Evolutionary conservation across 106 monocot species (phyloP).

Genomic region (Dendrobium catenatum): DNA sequence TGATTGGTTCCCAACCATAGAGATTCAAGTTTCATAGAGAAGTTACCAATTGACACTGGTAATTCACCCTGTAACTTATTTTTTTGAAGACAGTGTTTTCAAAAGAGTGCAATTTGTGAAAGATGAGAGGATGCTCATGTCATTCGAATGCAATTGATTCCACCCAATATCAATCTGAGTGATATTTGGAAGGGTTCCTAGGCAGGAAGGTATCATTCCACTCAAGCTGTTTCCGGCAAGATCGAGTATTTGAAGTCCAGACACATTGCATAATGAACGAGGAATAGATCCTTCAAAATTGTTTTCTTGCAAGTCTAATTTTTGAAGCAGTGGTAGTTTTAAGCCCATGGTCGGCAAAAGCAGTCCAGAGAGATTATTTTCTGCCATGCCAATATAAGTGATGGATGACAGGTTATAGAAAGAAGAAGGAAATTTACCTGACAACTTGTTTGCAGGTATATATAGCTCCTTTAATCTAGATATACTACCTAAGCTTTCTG

Average conservation of each 20-base stretch:
- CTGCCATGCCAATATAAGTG: neutral
- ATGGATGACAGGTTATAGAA: conserved; percentile 11
- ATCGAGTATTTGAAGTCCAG: neutral
- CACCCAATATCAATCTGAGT: neutral
- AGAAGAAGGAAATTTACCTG: conserved; percentile 27
- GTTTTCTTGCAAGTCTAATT: conserved; percentile 15
- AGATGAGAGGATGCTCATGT: conserved; percentile 29
- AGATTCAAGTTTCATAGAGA: conserved; percentile 10
- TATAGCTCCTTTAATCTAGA: neutral
- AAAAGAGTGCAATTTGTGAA: conserved; percentile 20
- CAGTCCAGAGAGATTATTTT: conserved; percentile 9
- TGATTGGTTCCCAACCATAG: conserved; percentile 18
- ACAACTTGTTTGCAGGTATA: conserved; percentile 14
- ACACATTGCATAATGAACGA: conserved; percentile 15
- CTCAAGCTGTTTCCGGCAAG: conserved; percentile 14
- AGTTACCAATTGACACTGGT: conserved; percentile 13
- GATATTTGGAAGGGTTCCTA: conserved; percentile 14
- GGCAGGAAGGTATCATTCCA: conserved; percentile 20
- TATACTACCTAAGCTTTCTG: conserved; percentile 1
- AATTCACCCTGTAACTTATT: conserved; percentile 18
- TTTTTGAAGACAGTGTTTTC: neutral
- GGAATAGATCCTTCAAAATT: conserved; percentile 32
- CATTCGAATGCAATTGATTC: conserved; percentile 20
- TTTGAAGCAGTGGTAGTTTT: conserved; percentile 22
- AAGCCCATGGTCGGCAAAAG: conserved; percentile 16